A percentile compares a stretch with the other conserved stretches of the same genome.
These are phyloP conservation scores for Hanseniaspora lindneri DNA, from an alignment of 805 yeast genomes.

Conservation along the genomic window DNA sequence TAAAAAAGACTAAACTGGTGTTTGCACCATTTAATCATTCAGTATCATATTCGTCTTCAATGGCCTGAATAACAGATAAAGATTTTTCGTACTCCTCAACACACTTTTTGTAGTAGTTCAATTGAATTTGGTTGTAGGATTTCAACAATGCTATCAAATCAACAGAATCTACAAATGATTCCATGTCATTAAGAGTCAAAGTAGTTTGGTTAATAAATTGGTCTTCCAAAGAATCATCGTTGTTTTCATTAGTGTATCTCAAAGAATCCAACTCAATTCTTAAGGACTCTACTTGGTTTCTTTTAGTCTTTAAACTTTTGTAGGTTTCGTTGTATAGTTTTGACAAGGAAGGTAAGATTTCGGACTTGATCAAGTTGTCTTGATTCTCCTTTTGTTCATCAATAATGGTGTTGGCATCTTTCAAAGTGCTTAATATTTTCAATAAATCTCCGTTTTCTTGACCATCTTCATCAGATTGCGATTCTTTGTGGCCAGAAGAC, in stretches of 20 bases:
- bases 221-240: constrained; percentile 44
- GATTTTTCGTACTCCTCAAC: constrained; percentile 37
- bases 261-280: constrained; percentile 59
- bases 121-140: constrained; percentile 57
- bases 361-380: constrained; percentile 49
- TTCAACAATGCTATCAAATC: constrained; percentile 53
- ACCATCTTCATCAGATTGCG: constrained; percentile 30
- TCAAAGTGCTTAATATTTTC: constrained; percentile 35
- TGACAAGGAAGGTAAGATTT: constrained; percentile 47
- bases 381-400: constrained; percentile 60
- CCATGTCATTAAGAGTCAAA: constrained; percentile 68
- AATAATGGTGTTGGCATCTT: constrained; percentile 45
- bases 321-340: constrained; percentile 43
- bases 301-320: constrained; percentile 30
- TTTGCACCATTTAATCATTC: no score
- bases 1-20: no score
- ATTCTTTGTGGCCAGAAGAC: constrained; percentile 18
- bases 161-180: constrained; percentile 54
- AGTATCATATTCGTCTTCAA: constrained; percentile 37
- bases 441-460: constrained; percentile 42
- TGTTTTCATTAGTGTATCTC: constrained; percentile 43
- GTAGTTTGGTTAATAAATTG: constrained; percentile 71
- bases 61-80: constrained; percentile 35
- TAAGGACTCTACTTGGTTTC: constrained; percentile 58
- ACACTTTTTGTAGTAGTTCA: constrained; percentile 48